phyloP scores from a whole-genome alignment of 495 filamentous ascomycete species.

The Neurospora sp. region DNA sequence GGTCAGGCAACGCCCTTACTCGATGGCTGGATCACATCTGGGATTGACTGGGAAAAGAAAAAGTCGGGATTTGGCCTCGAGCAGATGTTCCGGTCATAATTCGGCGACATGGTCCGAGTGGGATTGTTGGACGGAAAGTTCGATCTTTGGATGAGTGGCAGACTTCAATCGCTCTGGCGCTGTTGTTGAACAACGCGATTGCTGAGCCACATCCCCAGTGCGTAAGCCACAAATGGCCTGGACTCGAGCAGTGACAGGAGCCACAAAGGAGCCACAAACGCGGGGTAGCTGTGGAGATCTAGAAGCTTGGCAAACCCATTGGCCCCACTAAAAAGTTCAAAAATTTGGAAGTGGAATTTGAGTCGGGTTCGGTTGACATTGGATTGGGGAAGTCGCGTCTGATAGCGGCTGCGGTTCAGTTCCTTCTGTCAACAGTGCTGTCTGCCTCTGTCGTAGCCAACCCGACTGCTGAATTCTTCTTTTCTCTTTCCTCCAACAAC shows the following conservation, averaged over 20 bases:
- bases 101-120: neutral
- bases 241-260: neutral
- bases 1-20: neutral
- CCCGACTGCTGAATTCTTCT: neutral
- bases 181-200: neutral
- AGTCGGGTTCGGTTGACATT: neutral
- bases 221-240: neutral
- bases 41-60: neutral
- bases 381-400: neutral
- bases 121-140: neutral
- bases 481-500: neutral
- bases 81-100: neutral
- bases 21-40: neutral
- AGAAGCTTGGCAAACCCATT: neutral
- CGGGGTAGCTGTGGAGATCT: neutral
- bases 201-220: neutral
- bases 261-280: neutral
- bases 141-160: neutral
- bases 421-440: neutral
- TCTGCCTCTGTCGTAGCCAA: neutral
- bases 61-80: neutral
- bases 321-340: slow-evolving; percentile 22
- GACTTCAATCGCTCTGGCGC: neutral
- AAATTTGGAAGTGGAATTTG: slow-evolving; percentile 2
- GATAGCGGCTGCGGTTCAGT: neutral